A percentile compares a stretch with the other conserved stretches of the same genome.
Evolutionary conservation across 2,329 filamentous ascomycete species (phyloP).

Genomic region (Exophiala mesophila): DNA sequence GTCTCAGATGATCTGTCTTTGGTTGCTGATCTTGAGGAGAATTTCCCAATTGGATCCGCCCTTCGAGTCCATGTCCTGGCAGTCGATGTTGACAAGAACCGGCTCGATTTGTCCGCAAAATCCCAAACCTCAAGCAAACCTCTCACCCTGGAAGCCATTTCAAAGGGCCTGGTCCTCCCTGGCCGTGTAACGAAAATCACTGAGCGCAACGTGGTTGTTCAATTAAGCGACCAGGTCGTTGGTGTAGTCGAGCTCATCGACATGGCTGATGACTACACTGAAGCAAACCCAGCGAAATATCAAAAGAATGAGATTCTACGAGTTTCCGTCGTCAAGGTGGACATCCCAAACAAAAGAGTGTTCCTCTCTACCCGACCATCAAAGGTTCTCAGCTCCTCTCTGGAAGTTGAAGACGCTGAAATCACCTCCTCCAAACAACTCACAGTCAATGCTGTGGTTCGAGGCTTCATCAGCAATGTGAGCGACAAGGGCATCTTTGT

Average conservation of each 20-base stretch:
- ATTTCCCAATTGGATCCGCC: slow-evolving; percentile 88
- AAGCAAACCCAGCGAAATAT: slow-evolving; percentile 69
- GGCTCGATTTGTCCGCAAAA: slow-evolving; percentile 76
- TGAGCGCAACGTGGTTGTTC: slow-evolving; percentile 77
- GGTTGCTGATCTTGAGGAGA: slow-evolving; percentile 66
- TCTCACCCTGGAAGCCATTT: slow-evolving; percentile 66
- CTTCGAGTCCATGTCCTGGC: slow-evolving; percentile 72
- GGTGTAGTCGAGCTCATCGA: slow-evolving; percentile 79
- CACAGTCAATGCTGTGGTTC: slow-evolving; percentile 69
- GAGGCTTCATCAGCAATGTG: slow-evolving; percentile 89
- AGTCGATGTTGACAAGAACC: slow-evolving; percentile 67
- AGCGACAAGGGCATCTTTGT: slow-evolving; percentile 87
- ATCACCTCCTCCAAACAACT: slow-evolving; percentile 67
- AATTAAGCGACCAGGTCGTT: slow-evolving; percentile 73
- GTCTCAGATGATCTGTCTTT: slow-evolving; percentile 80
- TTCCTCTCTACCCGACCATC: slow-evolving; percentile 79
- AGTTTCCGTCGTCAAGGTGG: slow-evolving; percentile 77
- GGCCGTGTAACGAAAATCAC: slow-evolving; percentile 80
- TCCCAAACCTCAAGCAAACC: slow-evolving; percentile 53
- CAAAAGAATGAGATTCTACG: slow-evolving; percentile 82
- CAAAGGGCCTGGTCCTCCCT: slow-evolving; percentile 73
- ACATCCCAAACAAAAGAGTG: slow-evolving; percentile 77
- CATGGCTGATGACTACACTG: slow-evolving; percentile 77
- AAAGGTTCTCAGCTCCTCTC: slow-evolving; percentile 78
- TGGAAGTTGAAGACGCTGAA: slow-evolving; percentile 75